Conservation (phyloP, 2,329 filamentous ascomycete genomes). For the Colletotrichum tropicale region DNA sequence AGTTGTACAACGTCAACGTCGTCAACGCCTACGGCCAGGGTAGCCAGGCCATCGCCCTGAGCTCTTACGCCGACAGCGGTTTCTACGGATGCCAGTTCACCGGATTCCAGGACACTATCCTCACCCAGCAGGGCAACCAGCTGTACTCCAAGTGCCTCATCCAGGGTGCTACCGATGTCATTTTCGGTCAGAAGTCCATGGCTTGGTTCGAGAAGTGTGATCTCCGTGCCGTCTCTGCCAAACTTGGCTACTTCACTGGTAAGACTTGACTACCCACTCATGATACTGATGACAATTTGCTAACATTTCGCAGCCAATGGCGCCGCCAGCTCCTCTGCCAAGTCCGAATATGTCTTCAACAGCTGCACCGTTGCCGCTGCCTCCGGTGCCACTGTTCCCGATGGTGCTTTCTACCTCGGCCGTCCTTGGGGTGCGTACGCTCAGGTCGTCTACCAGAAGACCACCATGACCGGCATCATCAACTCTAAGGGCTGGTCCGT, state of each 20-base stretch:
- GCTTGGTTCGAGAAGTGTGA: conserved; percentile 50
- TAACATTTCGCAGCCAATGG: conserved; percentile 39
- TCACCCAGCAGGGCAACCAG: conserved; percentile 50
- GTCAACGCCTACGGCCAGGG: conserved; percentile 53
- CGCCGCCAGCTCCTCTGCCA: conserved; percentile 33
- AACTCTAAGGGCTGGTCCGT: conserved; percentile 62
- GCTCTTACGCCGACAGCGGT: conserved; percentile 46
- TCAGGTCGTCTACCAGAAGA: conserved; percentile 53
- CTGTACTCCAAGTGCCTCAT: conserved; percentile 50
- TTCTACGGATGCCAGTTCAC: conserved; percentile 51
- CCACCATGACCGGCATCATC: conserved; percentile 57
- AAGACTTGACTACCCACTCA: conserved; percentile 15
- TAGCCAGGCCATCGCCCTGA: conserved; percentile 49
- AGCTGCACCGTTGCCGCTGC: conserved; percentile 45
- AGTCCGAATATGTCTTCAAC: conserved; percentile 52
- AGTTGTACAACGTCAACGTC: conserved; percentile 65
- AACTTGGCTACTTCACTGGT: conserved; percentile 47
- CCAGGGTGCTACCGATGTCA: conserved; percentile 54
- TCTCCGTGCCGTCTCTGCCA: conserved; percentile 38
- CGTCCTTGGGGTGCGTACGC: conserved; percentile 52
- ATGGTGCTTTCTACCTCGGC: conserved; percentile 50
- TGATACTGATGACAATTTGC: not conserved
- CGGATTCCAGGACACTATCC: conserved; percentile 56
- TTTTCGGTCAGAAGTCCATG: conserved; percentile 47
- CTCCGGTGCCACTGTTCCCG: conserved; percentile 37